phyloP scores from a whole-genome alignment of 768 basidiomycete genomes.

The Fomitopsis serialis region DNA sequence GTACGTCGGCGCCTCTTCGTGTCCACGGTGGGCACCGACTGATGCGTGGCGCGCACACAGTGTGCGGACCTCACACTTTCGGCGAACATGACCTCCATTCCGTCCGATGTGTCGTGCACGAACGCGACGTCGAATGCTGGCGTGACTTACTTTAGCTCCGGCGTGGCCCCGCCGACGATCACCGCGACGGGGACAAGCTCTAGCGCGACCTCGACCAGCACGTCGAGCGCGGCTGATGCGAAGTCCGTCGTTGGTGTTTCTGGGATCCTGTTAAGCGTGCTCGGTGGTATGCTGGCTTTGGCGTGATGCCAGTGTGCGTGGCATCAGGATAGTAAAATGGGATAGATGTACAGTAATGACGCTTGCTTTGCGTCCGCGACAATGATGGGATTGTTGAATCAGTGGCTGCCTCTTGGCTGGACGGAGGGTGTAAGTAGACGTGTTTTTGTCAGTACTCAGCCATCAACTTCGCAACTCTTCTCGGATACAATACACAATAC shows the following conservation, averaged over 20 bases:
- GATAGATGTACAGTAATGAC: no score
- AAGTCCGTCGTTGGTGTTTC: constrained; percentile 5
- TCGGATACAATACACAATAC: no score
- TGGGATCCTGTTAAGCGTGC: constrained; percentile 11
- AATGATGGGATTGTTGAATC: no score
- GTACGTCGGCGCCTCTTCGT: constrained; percentile 25
- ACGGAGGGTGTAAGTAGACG: no score
- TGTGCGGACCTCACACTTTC: constrained; percentile 78
- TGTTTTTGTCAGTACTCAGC: no score
- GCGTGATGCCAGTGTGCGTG: no score
- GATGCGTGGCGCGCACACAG: constrained; percentile 35
- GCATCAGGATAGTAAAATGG: no score
- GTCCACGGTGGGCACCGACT: no score
- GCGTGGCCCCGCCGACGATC: background rate
- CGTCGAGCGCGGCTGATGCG: constrained; percentile 9
- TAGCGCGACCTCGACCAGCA: background rate
- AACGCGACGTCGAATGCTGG: constrained; percentile 20
- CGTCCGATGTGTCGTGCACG: constrained; percentile 35
- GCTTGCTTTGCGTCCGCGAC: no score
- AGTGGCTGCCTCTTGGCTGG: no score
- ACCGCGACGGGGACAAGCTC: background rate
- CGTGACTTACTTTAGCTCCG: background rate
- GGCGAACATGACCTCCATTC: constrained; percentile 38
- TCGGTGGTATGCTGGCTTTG: constrained; percentile 19
- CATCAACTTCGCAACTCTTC: no score